Conservation (phyloP, 176 grass and related monocot species). For the Cenchrus purpureus region DNA sequence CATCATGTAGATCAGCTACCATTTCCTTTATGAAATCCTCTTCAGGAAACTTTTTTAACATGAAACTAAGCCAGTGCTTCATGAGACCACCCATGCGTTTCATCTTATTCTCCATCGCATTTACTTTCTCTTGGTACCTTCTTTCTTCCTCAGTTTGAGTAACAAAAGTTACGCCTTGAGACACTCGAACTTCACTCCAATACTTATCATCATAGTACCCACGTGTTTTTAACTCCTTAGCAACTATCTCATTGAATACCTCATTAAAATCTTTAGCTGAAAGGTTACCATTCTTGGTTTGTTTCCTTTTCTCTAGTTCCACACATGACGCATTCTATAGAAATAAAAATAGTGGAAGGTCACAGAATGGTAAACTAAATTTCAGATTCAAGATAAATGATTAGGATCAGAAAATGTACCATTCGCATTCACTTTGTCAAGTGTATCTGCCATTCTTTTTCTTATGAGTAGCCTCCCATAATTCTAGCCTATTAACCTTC, state of each 20-base stretch:
- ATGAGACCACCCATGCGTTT: not conserved
- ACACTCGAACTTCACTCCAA: not conserved
- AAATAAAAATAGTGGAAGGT: not conserved
- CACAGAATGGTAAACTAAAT: not conserved
- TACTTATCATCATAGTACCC: constrained; percentile 15
- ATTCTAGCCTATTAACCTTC: not conserved
- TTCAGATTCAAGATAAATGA: not conserved
- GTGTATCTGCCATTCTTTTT: not conserved
- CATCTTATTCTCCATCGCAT: not conserved
- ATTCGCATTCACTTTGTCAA: not conserved
- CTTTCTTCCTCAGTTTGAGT: not conserved
- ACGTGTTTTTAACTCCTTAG: not conserved
- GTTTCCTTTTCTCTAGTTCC: not conserved
- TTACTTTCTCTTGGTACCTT: not conserved
- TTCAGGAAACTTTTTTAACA: not conserved
- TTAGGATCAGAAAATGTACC: not conserved
- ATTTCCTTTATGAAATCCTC: not conserved
- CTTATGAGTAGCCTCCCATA: constrained; percentile 1
- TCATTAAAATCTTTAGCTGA: not conserved
- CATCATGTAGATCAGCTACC: not conserved
- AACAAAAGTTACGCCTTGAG: not conserved
- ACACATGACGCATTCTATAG: not conserved
- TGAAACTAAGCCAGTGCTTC: not conserved
- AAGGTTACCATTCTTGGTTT: not conserved
- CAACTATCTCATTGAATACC: not conserved